Evolutionary conservation across 2,329 filamentous ascomycete genomes (phyloP).

Genomic region (Tolypocladium amazonense): DNA sequence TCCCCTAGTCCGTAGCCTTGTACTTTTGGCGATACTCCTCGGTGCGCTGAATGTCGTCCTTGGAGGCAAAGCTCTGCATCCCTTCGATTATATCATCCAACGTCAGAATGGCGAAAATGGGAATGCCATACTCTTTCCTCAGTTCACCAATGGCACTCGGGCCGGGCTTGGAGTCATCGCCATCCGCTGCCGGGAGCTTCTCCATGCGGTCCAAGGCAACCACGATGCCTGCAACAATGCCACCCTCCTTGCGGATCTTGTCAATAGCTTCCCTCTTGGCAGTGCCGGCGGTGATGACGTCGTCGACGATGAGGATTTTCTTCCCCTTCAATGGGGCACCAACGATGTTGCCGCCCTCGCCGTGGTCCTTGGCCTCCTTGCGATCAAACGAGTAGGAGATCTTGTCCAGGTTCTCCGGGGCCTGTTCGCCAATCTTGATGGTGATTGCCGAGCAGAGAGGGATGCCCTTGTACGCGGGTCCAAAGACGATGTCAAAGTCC

Average conservation of each 20-base stretch:
- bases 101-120: slow-evolving; percentile 73
- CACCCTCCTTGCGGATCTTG: slow-evolving; percentile 80
- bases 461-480: slow-evolving; percentile 94
- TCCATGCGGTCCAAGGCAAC: slow-evolving; percentile 83
- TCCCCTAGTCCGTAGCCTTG: slow-evolving; percentile 42
- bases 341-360: slow-evolving; percentile 88
- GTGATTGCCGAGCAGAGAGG: slow-evolving; percentile 72
- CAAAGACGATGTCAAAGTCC: slow-evolving; percentile 79
- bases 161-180: slow-evolving; percentile 57
- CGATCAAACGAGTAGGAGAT: slow-evolving; percentile 86
- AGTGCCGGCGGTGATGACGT: slow-evolving; percentile 92
- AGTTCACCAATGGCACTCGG: slow-evolving; percentile 81
- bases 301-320: slow-evolving; percentile 83
- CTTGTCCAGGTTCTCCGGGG: slow-evolving; percentile 52
- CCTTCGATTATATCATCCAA: slow-evolving; percentile 73
- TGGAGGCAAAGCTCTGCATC: slow-evolving; percentile 49
- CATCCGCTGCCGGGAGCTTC: slow-evolving; percentile 56
- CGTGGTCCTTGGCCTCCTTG: slow-evolving; percentile 93
- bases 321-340: slow-evolving; percentile 78
- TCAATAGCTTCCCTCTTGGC: slow-evolving; percentile 87
- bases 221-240: slow-evolving; percentile 74
- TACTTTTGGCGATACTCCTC: slow-evolving; percentile 64
- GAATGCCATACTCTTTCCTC: slow-evolving; percentile 71
- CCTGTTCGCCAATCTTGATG: slow-evolving; percentile 62
- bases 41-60: slow-evolving; percentile 53